A percentile compares a stretch with the other conserved stretches of the same genome.
Conservation (phyloP, 1,139 yeast genomes). For the Nakaseomyces kungkrabaensis region DNA sequence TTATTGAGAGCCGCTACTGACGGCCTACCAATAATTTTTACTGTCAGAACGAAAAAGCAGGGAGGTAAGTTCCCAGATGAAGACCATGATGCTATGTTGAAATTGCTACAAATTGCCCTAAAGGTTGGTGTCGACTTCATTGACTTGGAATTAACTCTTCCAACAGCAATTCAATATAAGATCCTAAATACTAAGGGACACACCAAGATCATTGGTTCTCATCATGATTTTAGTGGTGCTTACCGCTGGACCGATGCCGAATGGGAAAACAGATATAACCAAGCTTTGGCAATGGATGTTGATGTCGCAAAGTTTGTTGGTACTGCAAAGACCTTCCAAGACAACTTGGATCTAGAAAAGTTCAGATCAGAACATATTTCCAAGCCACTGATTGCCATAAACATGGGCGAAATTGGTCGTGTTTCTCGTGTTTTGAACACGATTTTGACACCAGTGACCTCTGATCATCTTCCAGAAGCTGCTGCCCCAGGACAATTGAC, state of each 20-base stretch:
- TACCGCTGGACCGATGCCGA: conserved; percentile 58
- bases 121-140: conserved; percentile 54
- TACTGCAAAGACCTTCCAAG: conserved; percentile 50
- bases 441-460: conserved; percentile 77
- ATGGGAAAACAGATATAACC: conserved; percentile 64
- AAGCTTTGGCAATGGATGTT: conserved; percentile 55
- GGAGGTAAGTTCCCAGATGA: conserved; percentile 72
- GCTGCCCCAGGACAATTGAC: conserved; percentile 77
- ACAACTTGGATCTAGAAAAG: conserved; percentile 59
- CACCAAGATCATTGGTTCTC: conserved; percentile 73
- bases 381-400: conserved; percentile 72
- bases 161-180: conserved; percentile 31
- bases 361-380: conserved; percentile 47
- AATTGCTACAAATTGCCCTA: conserved; percentile 52
- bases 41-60: conserved; percentile 67
- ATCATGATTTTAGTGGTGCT: conserved; percentile 58
- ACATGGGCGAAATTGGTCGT: conserved; percentile 69
- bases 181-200: conserved; percentile 41
- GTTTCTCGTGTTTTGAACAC: conserved; percentile 70
- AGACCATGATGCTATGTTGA: conserved; percentile 39
- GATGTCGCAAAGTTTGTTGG: conserved; percentile 85
- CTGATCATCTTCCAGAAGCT: conserved; percentile 47
- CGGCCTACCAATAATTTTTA: conserved; percentile 65
- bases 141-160: conserved; percentile 43
- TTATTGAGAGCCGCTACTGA: conserved; percentile 51